Evolutionary conservation across 1,139 yeast genomes (phyloP).

Genomic region (Spencermartinsiella ligniputridi): DNA sequence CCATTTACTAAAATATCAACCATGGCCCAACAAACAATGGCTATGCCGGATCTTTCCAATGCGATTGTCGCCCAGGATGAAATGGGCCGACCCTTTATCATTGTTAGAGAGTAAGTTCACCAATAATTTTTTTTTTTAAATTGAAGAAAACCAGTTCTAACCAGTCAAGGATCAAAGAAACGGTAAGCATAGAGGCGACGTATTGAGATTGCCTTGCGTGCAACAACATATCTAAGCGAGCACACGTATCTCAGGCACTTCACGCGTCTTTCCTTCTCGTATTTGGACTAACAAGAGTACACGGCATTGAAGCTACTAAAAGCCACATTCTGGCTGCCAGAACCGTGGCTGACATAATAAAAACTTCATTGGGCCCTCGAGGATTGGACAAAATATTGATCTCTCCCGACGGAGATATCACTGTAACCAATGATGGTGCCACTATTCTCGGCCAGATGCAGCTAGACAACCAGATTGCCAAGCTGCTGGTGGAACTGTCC

Average conservation of each 20-base stretch:
- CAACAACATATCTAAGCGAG: too few relatives aligned
- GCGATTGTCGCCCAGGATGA: slow-evolving; percentile 99
- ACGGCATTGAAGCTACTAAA: slow-evolving; percentile 93
- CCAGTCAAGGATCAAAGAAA: slow-evolving; percentile 78
- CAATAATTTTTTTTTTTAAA: too few relatives aligned
- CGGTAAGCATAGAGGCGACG: slow-evolving; percentile 30
- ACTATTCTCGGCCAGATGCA: slow-evolving; percentile 96
- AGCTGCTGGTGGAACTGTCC: slow-evolving; percentile 87
- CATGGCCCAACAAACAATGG: slow-evolving; percentile 41
- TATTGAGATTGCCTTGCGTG: too few relatives aligned
- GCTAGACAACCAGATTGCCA: slow-evolving; percentile 92
- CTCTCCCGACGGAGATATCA: slow-evolving; percentile 93
- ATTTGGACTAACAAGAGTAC: slow-evolving; percentile 51
- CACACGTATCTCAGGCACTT: too few relatives aligned
- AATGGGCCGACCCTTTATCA: slow-evolving; percentile 97
- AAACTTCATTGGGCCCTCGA: slow-evolving; percentile 93
- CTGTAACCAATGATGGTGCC: slow-evolving; percentile 98
- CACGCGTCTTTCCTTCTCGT: too few relatives aligned
- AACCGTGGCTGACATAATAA: slow-evolving; percentile 88
- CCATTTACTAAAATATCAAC: not conserved
- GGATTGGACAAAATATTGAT: slow-evolving; percentile 96
- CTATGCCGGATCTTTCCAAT: slow-evolving; percentile 91
- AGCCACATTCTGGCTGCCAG: slow-evolving; percentile 92
- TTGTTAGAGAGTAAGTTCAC: slow-evolving; percentile 67
- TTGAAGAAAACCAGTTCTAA: slow-evolving; percentile 3